A percentile compares a stretch with the other conserved stretches of the same genome.
Conservation (phyloP, 768 basidiomycete species). For the Serendipita sp. region DNA sequence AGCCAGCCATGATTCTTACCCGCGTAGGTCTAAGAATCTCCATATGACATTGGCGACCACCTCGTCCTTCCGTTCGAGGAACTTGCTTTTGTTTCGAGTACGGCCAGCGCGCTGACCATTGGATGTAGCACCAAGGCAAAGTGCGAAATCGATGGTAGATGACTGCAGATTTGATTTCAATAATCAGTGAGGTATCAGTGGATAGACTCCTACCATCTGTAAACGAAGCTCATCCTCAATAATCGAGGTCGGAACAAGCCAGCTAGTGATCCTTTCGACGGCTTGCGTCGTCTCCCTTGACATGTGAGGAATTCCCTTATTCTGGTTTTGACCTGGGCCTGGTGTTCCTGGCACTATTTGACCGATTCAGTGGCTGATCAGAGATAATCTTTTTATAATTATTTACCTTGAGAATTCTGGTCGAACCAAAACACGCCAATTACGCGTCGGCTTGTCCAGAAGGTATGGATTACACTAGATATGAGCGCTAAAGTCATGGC, state of each 20-base stretch:
- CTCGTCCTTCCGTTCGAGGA: slow-evolving; percentile 96
- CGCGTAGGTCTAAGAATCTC: slow-evolving; percentile 91
- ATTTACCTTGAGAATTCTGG: slow-evolving; percentile 19
- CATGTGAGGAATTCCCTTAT: slow-evolving; percentile 34
- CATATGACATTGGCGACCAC: slow-evolving; percentile 96
- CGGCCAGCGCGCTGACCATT: slow-evolving; percentile 64
- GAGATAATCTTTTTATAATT: background rate
- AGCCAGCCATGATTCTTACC: slow-evolving; percentile 37
- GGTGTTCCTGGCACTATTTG: background rate
- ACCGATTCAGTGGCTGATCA: background rate
- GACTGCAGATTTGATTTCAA: slow-evolving; percentile 37
- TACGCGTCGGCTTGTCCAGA: slow-evolving; percentile 70
- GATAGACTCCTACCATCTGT: slow-evolving; percentile 62
- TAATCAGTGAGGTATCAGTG: slow-evolving; percentile 15
- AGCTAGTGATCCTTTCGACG: slow-evolving; percentile 72
- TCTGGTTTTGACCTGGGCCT: slow-evolving; percentile 23
- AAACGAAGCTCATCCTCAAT: slow-evolving; percentile 90
- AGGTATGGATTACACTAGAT: slow-evolving; percentile 58
- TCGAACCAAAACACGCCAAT: slow-evolving; percentile 65
- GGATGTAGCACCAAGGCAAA: slow-evolving; percentile 84
- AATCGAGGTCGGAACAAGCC: slow-evolving; percentile 72
- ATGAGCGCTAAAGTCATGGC: slow-evolving; percentile 82
- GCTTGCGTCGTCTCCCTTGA: slow-evolving; percentile 69
- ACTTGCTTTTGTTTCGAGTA: slow-evolving; percentile 47
- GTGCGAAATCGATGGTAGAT: slow-evolving; percentile 88